Base-by-base conservation (phyloP, 768 basidiomycete genomes). In the Tricholoma bakamatsutake region DNA sequence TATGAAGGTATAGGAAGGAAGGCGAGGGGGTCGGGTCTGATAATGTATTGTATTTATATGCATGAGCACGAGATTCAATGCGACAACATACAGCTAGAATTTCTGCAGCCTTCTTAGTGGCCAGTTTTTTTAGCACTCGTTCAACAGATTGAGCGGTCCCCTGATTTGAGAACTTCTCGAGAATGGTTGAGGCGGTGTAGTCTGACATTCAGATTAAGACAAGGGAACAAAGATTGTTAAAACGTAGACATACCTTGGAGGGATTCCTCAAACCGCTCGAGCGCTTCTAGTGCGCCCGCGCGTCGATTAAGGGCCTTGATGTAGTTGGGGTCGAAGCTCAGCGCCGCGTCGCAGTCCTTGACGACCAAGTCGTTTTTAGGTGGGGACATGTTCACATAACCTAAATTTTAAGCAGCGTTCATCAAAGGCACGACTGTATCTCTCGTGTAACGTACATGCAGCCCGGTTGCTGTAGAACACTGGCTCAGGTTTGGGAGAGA, bases 391-490 rank as follows among this genome's bases (percentile, higher is more conserved):
- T 96, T 94, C 70, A 96, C 83, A 71, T 95, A 97, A 70, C 92
- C 92, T 93, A 57, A 5, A 46, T 10, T 15, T 50, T 30, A 27
- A 52, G 47, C 34, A 58, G 31, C 30, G 30, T 45, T 31, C 45
- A 39, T 11, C 24, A 50, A 39, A 39, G 24, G 17, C 12, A 17
- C 28, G 3, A 8, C 10, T 17, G 15, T 30, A 30, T 43, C 45
- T 21, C 34, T 9, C 2, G 8, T 8, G 49, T 21, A 34, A 77
- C 87, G 54, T 57, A 93, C 96, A 98, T 58, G 97, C 97, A 39
- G 96, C 97, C 51, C 97, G 87, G 71, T 99, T 99, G 71, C 90
- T 92, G 80, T 85, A 98, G 74, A 88, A 99, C 31, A 98, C 92
- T 28, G 97, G 87, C 65, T 96, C 93, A 6, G 86, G 83, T 67